Conservation (phyloP, 768 basidiomycete species). For the Calocybe indica region DNA sequence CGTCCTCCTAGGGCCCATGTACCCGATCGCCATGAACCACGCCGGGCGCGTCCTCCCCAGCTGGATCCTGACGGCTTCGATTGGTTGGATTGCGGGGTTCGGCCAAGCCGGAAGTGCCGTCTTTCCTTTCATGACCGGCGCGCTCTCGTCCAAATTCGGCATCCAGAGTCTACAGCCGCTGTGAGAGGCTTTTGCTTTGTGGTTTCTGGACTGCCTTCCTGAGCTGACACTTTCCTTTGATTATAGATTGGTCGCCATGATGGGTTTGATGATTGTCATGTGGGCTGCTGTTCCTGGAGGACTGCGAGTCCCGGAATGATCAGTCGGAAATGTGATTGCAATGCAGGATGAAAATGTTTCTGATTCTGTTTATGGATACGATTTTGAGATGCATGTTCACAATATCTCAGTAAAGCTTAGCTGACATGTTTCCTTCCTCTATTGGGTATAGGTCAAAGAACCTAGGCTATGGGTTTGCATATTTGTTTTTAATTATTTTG, state of each 20-base stretch:
- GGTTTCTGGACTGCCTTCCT: background rate
- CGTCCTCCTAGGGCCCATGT: slow-evolving; percentile 62
- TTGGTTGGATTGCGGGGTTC: slow-evolving; percentile 59
- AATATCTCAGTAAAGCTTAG: too few species aligned
- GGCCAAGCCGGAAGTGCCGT: slow-evolving; percentile 67
- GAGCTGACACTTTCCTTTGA: background rate
- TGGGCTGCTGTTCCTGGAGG: slow-evolving; percentile 47
- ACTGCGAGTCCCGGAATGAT: background rate
- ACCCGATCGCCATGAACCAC: slow-evolving; percentile 65
- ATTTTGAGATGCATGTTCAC: too few species aligned
- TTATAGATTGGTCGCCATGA: slow-evolving; percentile 52
- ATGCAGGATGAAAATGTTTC: too few species aligned
- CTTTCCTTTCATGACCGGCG: slow-evolving; percentile 64
- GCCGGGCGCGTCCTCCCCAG: slow-evolving; percentile 57
- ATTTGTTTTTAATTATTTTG: too few species aligned
- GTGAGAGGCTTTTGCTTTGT: slow-evolving; percentile 27
- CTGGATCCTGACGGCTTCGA: slow-evolving; percentile 54
- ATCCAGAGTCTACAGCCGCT: slow-evolving; percentile 53
- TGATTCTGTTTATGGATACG: too few species aligned
- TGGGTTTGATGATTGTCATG: slow-evolving; percentile 49
- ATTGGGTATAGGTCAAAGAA: too few species aligned
- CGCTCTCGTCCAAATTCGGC: slow-evolving; percentile 51
- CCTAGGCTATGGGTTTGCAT: too few species aligned
- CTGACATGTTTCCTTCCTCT: too few species aligned
- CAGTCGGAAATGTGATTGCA: too few species aligned